Conservation (phyloP, 192 early-diverging fungal genomes). For the Hyaloraphidium curvatum region DNA sequence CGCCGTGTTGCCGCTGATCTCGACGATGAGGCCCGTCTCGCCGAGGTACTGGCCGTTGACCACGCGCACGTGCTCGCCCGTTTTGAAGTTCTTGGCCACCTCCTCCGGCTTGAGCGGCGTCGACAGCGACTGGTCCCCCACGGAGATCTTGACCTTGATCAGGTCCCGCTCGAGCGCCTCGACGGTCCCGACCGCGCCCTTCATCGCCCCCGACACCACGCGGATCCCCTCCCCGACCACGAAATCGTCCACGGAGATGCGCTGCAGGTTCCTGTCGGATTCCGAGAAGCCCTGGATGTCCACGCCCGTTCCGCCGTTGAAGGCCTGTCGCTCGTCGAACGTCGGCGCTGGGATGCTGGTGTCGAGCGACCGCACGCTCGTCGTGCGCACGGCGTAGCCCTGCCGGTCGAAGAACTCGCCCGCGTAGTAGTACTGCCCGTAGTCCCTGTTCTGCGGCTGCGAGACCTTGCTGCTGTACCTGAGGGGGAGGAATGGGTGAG, state of each 20-base stretch:
- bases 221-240: constrained; percentile 70
- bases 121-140: background rate
- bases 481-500: no score
- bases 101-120: constrained; percentile 19
- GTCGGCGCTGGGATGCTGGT: no score
- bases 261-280: no score
- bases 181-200: constrained; percentile 55
- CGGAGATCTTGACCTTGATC: constrained; percentile 7
- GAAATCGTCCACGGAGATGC: constrained; percentile 35
- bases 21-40: constrained; percentile 75
- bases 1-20: constrained; percentile 57
- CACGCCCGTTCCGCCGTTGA: no score
- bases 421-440: no score
- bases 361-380: no score
- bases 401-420: no score
- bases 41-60: constrained; percentile 64
- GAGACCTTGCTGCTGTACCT: no score
- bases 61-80: constrained; percentile 90
- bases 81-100: constrained; percentile 71
- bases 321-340: no score
- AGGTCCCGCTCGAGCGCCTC: constrained; percentile 11
- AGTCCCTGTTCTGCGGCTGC: no score
- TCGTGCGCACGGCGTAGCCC: no score
- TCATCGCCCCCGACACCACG: constrained; percentile 65
- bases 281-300: no score